Percentiles rank a stretch among this genome's conserved stretches.
These are phyloP conservation scores for Colletotrichum magnum DNA, from an alignment of 2,329 filamentous ascomycete species.

Conservation along the genomic window DNA sequence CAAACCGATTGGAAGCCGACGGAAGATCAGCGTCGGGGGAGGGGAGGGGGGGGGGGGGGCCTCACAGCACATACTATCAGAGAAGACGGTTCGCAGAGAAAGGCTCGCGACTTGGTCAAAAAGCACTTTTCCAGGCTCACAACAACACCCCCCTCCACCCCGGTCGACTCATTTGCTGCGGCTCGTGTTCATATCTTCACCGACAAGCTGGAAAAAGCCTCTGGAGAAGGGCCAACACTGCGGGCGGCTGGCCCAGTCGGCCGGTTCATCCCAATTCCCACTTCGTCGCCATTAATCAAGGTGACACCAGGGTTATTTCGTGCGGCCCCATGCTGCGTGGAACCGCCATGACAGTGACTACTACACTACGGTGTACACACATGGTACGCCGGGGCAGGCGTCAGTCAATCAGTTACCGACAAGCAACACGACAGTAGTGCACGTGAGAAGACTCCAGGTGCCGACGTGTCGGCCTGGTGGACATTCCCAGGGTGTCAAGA, in stretches of 20 bases:
- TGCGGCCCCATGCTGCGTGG: constrained; percentile 33
- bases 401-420: constrained; percentile 25
- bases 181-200: constrained; percentile 37
- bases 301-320: constrained; percentile 37
- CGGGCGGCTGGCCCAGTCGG: constrained; percentile 34
- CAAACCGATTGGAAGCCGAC: constrained; percentile 10
- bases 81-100: constrained; percentile 24
- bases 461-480: constrained; percentile 25
- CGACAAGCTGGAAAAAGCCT: constrained; percentile 33
- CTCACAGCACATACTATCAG: neutral
- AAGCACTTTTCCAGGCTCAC: constrained; percentile 29
- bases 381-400: constrained; percentile 18
- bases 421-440: constrained; percentile 14
- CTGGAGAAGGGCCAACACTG: constrained; percentile 31
- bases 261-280: constrained; percentile 36
- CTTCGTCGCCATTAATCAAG: constrained; percentile 37
- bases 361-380: too few species aligned
- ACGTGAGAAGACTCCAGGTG: constrained; percentile 25
- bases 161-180: constrained; percentile 36
- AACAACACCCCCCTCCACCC: neutral
- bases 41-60: neutral
- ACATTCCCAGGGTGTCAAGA: constrained; percentile 13
- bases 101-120: constrained; percentile 17
- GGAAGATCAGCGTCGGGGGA: constrained; percentile 7
- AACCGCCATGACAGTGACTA: constrained; percentile 12